A percentile compares a stretch with the other conserved stretches of the same genome.
phyloP scores from a whole-genome alignment of 257 asterid genomes.

The Cordia subcordata region DNA sequence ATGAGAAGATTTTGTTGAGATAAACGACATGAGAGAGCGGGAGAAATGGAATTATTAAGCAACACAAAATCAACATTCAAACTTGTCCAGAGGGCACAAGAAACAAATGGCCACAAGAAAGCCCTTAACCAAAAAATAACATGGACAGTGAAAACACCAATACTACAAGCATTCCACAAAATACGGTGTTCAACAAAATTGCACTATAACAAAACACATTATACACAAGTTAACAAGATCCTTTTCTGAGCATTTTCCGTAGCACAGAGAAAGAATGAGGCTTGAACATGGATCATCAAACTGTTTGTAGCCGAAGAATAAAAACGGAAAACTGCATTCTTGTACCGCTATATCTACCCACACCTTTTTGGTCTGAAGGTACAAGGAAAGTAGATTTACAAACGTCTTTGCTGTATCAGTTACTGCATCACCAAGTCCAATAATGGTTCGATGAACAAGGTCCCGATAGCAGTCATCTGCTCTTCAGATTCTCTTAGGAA shows the following conservation, averaged over 20 bases:
- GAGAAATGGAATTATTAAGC: too few relatives aligned
- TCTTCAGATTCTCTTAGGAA: constrained; percentile 12
- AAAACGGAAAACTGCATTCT: constrained; percentile 21
- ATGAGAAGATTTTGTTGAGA: too few relatives aligned
- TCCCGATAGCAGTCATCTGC: constrained; percentile 13
- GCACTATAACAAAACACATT: constrained; percentile 10
- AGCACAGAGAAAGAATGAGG: constrained; percentile 24
- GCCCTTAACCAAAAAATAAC: too few relatives aligned
- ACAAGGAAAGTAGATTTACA: constrained; percentile 6
- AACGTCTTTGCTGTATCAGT: constrained; percentile 19
- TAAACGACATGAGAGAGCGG: too few relatives aligned
- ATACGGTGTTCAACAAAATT: too few relatives aligned
- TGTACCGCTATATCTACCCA: constrained; percentile 8
- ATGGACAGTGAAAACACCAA: too few relatives aligned
- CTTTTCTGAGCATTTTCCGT: constrained; percentile 28
- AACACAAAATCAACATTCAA: too few relatives aligned
- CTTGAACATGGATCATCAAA: constrained; percentile 21
- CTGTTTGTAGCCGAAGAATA: constrained; percentile 21
- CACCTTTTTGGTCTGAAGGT: constrained; percentile 6
- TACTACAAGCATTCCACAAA: too few relatives aligned
- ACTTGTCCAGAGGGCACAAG: too few relatives aligned
- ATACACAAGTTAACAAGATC: constrained; percentile 49
- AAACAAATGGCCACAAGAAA: too few relatives aligned
- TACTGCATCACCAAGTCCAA: constrained; percentile 9
- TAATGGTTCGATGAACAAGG: constrained; percentile 6